Percentiles rank a stretch among this genome's conserved stretches.
These are phyloP conservation scores for Salpingoeca rosetta DNA, from an alignment of 78 protist genomes.

Conservation along the genomic window DNA sequence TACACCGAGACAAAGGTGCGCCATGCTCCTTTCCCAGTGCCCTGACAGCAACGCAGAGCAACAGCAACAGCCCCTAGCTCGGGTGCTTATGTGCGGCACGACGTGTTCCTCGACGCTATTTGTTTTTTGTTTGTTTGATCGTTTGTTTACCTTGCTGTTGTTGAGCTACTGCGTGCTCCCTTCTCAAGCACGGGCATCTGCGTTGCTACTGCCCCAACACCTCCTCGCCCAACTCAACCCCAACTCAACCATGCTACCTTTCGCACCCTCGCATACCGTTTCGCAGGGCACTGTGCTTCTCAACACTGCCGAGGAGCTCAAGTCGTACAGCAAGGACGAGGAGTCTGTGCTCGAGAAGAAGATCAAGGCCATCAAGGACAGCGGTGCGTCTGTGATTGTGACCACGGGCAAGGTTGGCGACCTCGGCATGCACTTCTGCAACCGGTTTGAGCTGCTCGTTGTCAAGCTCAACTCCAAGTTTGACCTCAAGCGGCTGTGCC, in stretches of 20 bases:
- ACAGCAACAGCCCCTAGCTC: not conserved
- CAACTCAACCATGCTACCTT: no score
- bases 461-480: conserved; percentile 83
- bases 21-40: no score
- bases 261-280: no score
- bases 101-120: not conserved
- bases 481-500: conserved; percentile 89
- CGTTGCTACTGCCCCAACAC: no score
- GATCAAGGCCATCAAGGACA: conserved; percentile 68
- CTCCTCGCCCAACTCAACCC: no score
- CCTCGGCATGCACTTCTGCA: conserved; percentile 90
- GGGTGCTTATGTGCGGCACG: not conserved
- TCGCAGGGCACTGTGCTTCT: conserved; percentile 93
- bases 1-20: conserved; percentile 92
- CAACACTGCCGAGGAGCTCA: conserved; percentile 77
- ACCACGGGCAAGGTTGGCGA: conserved; percentile 82
- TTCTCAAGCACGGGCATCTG: no score
- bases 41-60: conserved; percentile 37
- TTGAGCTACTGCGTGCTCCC: no score
- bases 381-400: conserved; percentile 89
- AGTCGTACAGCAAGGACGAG: conserved; percentile 70
- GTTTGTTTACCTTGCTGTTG: no score
- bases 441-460: conserved; percentile 68
- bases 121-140: no score
- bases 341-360: conserved; percentile 64